Percentiles rank a stretch among this genome's conserved stretches.
Conservation (phyloP, 164 flowering plant species). For the Paratinospora sagittata region DNA sequence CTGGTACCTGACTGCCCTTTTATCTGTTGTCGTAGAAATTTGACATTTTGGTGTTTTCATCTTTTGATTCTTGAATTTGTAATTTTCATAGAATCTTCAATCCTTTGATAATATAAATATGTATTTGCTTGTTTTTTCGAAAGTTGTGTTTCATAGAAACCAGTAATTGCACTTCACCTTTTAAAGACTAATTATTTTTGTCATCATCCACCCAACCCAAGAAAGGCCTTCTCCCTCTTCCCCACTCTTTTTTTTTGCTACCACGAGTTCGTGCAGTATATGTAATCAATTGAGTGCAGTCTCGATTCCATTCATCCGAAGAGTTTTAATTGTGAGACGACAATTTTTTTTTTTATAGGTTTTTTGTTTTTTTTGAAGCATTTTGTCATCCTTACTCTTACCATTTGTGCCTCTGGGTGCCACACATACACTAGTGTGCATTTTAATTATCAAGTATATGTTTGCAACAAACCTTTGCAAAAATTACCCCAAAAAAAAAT, state of each 20-base stretch:
- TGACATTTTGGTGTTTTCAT: not conserved
- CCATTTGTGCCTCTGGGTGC: too few species aligned
- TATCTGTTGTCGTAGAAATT: not conserved
- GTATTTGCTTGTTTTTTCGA: not conserved
- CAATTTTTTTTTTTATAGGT: too few species aligned
- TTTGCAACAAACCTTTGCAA: too few species aligned
- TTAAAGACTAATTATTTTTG: not conserved
- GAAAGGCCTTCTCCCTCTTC: not conserved
- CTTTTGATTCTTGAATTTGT: not conserved
- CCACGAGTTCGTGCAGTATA: not conserved
- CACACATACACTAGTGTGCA: too few species aligned
- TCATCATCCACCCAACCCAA: not conserved
- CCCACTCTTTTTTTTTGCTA: not conserved
- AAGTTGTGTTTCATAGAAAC: not conserved
- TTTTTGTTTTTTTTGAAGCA: too few species aligned
- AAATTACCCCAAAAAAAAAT: too few species aligned
- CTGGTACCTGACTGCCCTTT: slow-evolving; percentile 10
- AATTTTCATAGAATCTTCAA: not conserved
- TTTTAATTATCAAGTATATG: too few species aligned
- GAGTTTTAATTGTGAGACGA: not conserved
- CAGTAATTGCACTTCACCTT: not conserved
- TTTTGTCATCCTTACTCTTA: too few species aligned
- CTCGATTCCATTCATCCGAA: not conserved
- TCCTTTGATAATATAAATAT: not conserved
- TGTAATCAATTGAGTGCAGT: not conserved